A percentile compares a stretch with the other conserved stretches of the same genome.
These are phyloP conservation scores for Aureobasidium sp. DNA, from an alignment of 2,329 filamentous ascomycete species.

Conservation along the genomic window DNA sequence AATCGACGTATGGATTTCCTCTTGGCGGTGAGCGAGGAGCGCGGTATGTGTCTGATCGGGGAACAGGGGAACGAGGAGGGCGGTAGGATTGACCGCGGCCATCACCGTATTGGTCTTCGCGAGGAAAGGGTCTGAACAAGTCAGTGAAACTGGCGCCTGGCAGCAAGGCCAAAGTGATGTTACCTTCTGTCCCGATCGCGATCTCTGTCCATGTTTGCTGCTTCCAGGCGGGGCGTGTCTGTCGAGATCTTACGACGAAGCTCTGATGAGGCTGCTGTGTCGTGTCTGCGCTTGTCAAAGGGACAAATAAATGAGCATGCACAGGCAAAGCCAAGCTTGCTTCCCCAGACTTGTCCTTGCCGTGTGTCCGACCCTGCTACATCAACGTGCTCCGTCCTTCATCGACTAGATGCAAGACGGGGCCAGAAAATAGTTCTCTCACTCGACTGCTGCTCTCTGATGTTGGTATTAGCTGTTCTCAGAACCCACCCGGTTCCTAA, in stretches of 20 bases:
- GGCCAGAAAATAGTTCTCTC: neutral
- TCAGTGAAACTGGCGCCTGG: neutral
- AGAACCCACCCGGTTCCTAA: neutral
- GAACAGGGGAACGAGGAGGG: constrained; percentile 27
- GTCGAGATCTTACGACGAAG: neutral
- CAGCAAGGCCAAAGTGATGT: neutral
- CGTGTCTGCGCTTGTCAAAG: neutral
- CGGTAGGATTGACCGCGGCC: constrained; percentile 32
- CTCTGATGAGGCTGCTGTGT: neutral
- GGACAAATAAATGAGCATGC: neutral
- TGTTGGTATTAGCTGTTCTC: neutral
- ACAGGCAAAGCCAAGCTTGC: neutral
- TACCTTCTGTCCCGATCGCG: constrained; percentile 34
- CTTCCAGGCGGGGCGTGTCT: neutral
- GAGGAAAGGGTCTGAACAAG: constrained; percentile 20
- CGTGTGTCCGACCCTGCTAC: neutral
- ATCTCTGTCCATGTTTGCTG: constrained; percentile 29
- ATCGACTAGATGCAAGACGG: neutral
- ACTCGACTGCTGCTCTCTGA: too few relatives aligned
- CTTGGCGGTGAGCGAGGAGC: constrained; percentile 41
- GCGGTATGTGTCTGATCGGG: constrained; percentile 31
- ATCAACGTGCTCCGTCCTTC: too few relatives aligned
- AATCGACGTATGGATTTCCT: constrained; percentile 26
- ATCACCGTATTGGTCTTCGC: constrained; percentile 27
- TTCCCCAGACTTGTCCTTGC: neutral